phyloP scores from a whole-genome alignment of 129 eudicot species.

The Ambrosia artemisiifolia region DNA sequence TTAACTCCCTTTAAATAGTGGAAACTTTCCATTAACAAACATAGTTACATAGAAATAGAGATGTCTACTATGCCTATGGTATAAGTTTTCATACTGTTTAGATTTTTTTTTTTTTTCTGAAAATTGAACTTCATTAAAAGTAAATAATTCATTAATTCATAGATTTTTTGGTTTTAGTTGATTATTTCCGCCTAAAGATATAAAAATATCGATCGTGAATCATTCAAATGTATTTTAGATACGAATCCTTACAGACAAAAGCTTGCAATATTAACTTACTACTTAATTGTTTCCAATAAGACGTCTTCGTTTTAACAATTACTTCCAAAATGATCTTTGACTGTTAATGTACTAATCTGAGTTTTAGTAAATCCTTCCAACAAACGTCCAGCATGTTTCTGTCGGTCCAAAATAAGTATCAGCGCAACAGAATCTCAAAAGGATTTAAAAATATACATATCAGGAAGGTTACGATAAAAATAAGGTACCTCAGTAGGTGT shows the following conservation, averaged over 20 bases:
- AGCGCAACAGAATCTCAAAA: neutral
- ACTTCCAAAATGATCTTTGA: conserved; percentile 36
- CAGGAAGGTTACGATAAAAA: neutral
- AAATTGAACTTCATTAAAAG: no score
- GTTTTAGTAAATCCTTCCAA: conserved; percentile 78
- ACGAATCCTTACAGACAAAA: no score
- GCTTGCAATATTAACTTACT: no score
- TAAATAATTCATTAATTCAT: no score
- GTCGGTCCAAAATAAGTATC: neutral
- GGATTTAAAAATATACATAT: neutral
- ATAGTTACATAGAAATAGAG: no score
- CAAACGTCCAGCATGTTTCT: conserved; percentile 78
- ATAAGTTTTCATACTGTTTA: neutral
- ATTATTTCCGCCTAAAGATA: no score
- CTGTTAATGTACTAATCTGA: conserved; percentile 78
- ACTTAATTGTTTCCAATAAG: no score
- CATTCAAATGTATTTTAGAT: no score
- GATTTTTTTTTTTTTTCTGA: no score
- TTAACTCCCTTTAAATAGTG: neutral
- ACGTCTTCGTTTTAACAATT: no score
- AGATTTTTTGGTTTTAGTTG: no score
- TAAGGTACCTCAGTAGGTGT: conserved; percentile 62
- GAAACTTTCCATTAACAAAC: neutral
- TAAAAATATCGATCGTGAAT: no score
- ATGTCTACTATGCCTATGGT: neutral